phyloP scores from a whole-genome alignment of 2,329 filamentous ascomycete species.

The Apiospora aurea region DNA sequence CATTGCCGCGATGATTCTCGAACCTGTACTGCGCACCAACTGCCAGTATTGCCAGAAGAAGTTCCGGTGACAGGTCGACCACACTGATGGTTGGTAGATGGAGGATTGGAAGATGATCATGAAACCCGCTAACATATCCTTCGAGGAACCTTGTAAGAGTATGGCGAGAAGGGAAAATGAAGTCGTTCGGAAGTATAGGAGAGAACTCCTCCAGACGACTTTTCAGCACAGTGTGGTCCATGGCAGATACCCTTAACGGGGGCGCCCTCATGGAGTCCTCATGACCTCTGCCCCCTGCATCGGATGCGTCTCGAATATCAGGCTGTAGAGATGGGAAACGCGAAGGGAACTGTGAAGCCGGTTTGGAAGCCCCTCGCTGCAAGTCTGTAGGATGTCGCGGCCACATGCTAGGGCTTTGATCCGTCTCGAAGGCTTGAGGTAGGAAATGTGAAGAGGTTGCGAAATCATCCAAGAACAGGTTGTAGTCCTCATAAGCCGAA shows the following conservation, averaged over 20 bases:
- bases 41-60: constrained; percentile 71
- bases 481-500: constrained; percentile 61
- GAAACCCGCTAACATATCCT: constrained; percentile 73
- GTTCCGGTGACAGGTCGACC: constrained; percentile 70
- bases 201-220: constrained; percentile 68
- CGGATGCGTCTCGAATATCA: constrained; percentile 55
- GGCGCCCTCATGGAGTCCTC: constrained; percentile 49
- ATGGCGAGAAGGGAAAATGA: constrained; percentile 72
- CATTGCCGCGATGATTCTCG: constrained; percentile 64
- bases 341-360: constrained; percentile 60
- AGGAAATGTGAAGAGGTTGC: constrained; percentile 61
- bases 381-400: constrained; percentile 50
- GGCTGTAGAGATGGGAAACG: constrained; percentile 62
- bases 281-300: constrained; percentile 46
- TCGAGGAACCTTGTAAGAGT: constrained; percentile 74
- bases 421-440: constrained; percentile 60
- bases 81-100: constrained; percentile 72
- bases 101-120: constrained; percentile 64
- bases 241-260: constrained; percentile 57
- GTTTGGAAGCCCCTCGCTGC: constrained; percentile 53
- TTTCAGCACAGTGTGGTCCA: constrained; percentile 63
- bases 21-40: constrained; percentile 73
- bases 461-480: constrained; percentile 66
- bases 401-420: constrained; percentile 61
- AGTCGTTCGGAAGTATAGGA: constrained; percentile 65